phyloP scores from a whole-genome alignment of 2,329 filamentous ascomycete species.

The Thielaviopsis musarum region DNA sequence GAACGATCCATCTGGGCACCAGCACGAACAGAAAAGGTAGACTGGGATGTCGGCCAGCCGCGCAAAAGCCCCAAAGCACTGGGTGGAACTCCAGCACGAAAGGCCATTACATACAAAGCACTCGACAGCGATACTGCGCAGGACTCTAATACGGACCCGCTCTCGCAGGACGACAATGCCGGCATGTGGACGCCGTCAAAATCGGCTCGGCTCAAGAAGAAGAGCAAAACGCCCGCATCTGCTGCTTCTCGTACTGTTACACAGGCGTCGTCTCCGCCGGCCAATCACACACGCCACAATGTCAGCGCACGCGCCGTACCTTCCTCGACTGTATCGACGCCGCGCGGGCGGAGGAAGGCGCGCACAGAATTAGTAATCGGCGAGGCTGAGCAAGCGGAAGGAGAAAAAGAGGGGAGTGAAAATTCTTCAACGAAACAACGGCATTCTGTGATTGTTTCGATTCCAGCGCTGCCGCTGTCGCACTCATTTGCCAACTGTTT shows the following conservation, averaged over 20 bases:
- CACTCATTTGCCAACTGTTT: not conserved
- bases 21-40: constrained; percentile 14
- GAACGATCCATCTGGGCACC: constrained; percentile 22
- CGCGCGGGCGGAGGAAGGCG: not conserved
- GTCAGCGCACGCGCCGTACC: not conserved
- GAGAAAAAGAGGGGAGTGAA: not conserved
- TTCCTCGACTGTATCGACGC: not conserved
- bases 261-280: not conserved
- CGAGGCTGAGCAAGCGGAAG: not conserved
- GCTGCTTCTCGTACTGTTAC: not conserved
- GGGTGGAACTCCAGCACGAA: not conserved
- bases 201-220: not conserved
- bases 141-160: not conserved
- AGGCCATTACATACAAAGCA: not conserved
- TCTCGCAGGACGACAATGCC: not conserved
- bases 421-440: not conserved
- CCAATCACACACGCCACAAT: not conserved
- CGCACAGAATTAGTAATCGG: not conserved
- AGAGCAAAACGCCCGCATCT: not conserved
- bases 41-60: constrained; percentile 15
- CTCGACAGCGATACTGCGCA: not conserved
- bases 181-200: not conserved
- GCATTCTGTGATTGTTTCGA: not conserved
- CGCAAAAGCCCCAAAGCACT: not conserved
- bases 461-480: not conserved